Conservation (phyloP, 306 rosid genomes). For the Arachis stenosperma region DNA sequence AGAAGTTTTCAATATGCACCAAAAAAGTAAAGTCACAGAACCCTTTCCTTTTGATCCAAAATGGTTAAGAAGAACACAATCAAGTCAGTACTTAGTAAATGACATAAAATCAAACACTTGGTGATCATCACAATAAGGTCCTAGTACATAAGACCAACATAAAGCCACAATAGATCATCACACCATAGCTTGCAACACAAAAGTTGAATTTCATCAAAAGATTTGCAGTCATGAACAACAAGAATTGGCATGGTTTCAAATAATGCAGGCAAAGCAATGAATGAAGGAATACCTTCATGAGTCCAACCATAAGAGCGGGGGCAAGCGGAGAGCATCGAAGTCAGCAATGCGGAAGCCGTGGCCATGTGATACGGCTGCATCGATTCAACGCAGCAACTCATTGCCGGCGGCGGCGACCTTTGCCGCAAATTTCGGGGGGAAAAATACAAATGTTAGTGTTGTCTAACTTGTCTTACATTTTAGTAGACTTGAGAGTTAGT, state of each 20-base stretch:
- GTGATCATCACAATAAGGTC: neutral
- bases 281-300: slow-evolving; percentile 52
- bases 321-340: slow-evolving; percentile 66
- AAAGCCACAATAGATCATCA: neutral
- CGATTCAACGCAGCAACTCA: slow-evolving; percentile 67
- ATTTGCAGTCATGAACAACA: neutral
- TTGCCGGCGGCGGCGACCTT: slow-evolving; percentile 61
- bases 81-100: too few relatives aligned
- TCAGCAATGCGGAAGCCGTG: slow-evolving; percentile 77
- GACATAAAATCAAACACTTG: neutral
- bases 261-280: neutral
- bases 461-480: neutral
- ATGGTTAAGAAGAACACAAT: neutral
- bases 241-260: neutral
- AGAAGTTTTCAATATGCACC: neutral
- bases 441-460: neutral
- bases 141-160: neutral
- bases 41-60: neutral
- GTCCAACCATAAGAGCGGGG: slow-evolving; percentile 63
- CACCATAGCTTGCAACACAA: neutral
- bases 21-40: neutral
- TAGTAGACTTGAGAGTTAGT: neutral
- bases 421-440: neutral
- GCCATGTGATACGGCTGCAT: slow-evolving; percentile 75
- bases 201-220: neutral